phyloP scores from a whole-genome alignment of 148 eudicot species.

The Vaccinium darrowii region DNA sequence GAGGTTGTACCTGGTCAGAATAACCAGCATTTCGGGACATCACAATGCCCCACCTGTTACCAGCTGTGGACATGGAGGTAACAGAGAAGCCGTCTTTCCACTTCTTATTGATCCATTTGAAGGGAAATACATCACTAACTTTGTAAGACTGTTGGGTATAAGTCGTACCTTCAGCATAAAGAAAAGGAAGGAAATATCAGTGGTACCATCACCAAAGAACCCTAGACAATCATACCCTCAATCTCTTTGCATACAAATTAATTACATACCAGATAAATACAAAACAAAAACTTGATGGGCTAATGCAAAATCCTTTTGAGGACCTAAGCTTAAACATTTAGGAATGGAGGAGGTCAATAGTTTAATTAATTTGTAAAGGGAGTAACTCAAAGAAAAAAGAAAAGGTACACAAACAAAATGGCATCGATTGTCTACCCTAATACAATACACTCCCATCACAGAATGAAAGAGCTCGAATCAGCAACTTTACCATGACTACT shows the following conservation, averaged over 20 bases:
- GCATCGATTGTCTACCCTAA: background rate
- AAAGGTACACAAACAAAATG: background rate
- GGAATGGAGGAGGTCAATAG: background rate
- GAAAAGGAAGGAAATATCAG: slow-evolving; percentile 5
- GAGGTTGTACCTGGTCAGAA: slow-evolving; percentile 38
- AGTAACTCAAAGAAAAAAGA: background rate
- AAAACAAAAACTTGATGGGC: background rate
- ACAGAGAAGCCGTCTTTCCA: slow-evolving; percentile 59
- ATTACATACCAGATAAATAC: background rate
- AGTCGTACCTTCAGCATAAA: slow-evolving; percentile 33
- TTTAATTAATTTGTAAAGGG: background rate
- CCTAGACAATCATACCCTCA: background rate
- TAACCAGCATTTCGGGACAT: slow-evolving; percentile 54
- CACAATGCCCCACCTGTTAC: slow-evolving; percentile 50
- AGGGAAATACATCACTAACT: slow-evolving; percentile 56
- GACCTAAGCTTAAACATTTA: background rate
- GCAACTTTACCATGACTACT: background rate
- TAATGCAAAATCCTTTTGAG: background rate
- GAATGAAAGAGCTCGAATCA: background rate
- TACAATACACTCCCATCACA: background rate
- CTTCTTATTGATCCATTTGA: slow-evolving; percentile 59
- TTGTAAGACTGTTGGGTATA: slow-evolving; percentile 55
- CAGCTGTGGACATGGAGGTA: slow-evolving; percentile 54
- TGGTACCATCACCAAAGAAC: background rate
- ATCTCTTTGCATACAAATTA: background rate